A percentile compares a stretch with the other conserved stretches of the same genome.
These are phyloP conservation scores for Neonectria hederae DNA, from an alignment of 2,329 filamentous ascomycete genomes.

Conservation along the genomic window DNA sequence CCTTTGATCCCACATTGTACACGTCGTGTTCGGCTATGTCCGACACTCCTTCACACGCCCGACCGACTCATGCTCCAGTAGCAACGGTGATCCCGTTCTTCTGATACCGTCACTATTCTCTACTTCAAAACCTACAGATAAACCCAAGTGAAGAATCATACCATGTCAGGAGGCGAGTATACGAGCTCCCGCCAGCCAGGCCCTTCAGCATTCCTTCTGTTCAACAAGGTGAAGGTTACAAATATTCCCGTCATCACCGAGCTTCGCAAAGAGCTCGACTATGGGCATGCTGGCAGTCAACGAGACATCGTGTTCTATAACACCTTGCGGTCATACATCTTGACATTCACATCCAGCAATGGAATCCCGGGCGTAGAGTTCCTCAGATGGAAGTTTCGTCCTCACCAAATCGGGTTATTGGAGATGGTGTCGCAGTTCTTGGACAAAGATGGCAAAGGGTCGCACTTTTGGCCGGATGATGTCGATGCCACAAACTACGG, in stretches of 20 bases:
- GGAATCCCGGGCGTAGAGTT: slow-evolving; percentile 9
- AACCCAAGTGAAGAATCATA: background rate
- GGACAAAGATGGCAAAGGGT: slow-evolving; percentile 23
- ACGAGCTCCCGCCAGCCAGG: background rate
- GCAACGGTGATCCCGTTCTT: background rate
- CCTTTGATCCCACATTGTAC: background rate
- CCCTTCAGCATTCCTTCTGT: background rate
- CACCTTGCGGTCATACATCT: slow-evolving; percentile 9
- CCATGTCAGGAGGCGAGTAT: background rate
- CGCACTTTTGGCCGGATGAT: slow-evolving; percentile 32
- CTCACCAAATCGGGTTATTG: slow-evolving; percentile 30
- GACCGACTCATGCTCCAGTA: background rate
- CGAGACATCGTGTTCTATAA: slow-evolving; percentile 34
- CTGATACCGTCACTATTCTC: background rate
- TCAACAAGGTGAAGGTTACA: slow-evolving; percentile 21
- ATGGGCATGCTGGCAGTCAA: slow-evolving; percentile 12
- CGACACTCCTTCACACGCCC: background rate
- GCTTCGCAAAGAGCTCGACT: slow-evolving; percentile 32
- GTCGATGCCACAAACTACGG: background rate
- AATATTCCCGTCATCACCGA: slow-evolving; percentile 26
- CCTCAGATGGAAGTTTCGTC: slow-evolving; percentile 21
- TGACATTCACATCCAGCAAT: slow-evolving; percentile 17
- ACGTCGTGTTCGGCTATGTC: background rate
- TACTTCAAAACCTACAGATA: background rate
- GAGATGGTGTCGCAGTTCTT: slow-evolving; percentile 33